Conservation (phyloP, 139 green algal species). For the Diplosphaera chodatii region DNA sequence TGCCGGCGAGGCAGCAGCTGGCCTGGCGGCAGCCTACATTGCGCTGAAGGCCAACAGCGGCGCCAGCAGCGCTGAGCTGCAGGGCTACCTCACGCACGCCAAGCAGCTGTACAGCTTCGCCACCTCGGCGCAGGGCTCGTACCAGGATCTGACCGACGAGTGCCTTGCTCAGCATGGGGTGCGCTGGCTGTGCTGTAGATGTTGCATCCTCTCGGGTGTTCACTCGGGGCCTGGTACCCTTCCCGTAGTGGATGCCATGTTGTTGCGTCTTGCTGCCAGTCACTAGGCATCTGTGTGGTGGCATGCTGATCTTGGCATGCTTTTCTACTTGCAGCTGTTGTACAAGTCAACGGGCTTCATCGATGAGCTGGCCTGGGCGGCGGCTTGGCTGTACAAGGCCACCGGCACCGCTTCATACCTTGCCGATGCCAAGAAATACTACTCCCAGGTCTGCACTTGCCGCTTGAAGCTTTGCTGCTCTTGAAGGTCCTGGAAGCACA, state of each 20-base stretch:
- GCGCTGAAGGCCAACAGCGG: constrained; percentile 10
- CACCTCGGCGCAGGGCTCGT: constrained; percentile 1
- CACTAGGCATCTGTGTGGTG: too few species aligned
- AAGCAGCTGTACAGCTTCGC: constrained; percentile 21
- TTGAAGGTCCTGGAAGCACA: too few species aligned
- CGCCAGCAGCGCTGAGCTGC: not conserved
- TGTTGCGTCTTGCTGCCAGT: too few species aligned
- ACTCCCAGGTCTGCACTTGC: not conserved
- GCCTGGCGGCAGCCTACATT: constrained; percentile 9
- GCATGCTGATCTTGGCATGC: too few species aligned
- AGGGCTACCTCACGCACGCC: constrained; percentile 6
- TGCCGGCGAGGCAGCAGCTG: constrained; percentile 10
- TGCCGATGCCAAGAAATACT: not conserved
- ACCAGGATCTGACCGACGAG: constrained; percentile 1
- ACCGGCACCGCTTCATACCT: constrained; percentile 10
- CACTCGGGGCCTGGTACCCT: too few species aligned
- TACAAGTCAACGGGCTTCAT: not conserved
- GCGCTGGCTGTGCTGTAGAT: not conserved
- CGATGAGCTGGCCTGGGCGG: constrained; percentile 14
- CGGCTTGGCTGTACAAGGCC: constrained; percentile 56
- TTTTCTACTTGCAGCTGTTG: not conserved
- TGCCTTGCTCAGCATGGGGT: not conserved
- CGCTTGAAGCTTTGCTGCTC: too few species aligned
- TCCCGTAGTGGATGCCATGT: too few species aligned
- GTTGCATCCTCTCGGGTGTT: too few species aligned